phyloP scores from a whole-genome alignment of 768 basidiomycete species.

The Cytidiella melzeri region DNA sequence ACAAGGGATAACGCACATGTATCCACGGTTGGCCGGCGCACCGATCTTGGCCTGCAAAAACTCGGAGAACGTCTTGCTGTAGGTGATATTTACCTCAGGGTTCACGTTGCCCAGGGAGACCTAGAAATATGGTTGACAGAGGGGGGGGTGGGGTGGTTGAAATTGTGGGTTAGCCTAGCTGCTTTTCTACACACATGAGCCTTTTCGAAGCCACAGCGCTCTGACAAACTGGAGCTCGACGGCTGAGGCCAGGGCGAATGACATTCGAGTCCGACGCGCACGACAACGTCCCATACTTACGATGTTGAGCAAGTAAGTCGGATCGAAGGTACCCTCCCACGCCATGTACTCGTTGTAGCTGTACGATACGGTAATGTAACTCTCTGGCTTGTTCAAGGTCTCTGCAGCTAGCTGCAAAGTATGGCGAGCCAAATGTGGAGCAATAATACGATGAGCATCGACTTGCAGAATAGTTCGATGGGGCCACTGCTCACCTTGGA shows the following conservation, averaged over 20 bases:
- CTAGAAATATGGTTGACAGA: too few relatives aligned
- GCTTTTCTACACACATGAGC: too few relatives aligned
- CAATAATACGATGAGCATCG: too few relatives aligned
- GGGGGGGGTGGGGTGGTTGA: too few relatives aligned
- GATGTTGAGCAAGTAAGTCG: constrained; percentile 54
- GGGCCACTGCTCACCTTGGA: constrained; percentile 58
- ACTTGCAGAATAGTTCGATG: too few relatives aligned
- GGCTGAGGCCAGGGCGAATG: too few relatives aligned
- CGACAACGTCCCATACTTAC: too few relatives aligned
- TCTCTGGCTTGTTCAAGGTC: constrained; percentile 48
- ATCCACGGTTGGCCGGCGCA: constrained; percentile 46
- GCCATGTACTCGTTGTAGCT: constrained; percentile 54
- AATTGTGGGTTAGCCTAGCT: too few relatives aligned
- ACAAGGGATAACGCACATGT: constrained; percentile 43
- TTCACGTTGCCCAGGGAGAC: constrained; percentile 51
- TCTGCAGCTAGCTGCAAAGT: constrained; percentile 52
- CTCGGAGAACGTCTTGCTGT: constrained; percentile 48
- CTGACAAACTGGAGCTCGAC: too few relatives aligned
- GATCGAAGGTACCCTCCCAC: constrained; percentile 61
- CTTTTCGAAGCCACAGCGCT: too few relatives aligned
- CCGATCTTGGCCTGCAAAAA: constrained; percentile 52
- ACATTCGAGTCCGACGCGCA: too few relatives aligned
- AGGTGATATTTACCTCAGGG: constrained; percentile 40
- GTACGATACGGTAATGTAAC: constrained; percentile 47
- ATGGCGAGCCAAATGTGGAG: too few relatives aligned